These are phyloP conservation scores for Datura wrightii DNA, from an alignment of 257 asterid genomes.

Conservation along the genomic window DNA sequence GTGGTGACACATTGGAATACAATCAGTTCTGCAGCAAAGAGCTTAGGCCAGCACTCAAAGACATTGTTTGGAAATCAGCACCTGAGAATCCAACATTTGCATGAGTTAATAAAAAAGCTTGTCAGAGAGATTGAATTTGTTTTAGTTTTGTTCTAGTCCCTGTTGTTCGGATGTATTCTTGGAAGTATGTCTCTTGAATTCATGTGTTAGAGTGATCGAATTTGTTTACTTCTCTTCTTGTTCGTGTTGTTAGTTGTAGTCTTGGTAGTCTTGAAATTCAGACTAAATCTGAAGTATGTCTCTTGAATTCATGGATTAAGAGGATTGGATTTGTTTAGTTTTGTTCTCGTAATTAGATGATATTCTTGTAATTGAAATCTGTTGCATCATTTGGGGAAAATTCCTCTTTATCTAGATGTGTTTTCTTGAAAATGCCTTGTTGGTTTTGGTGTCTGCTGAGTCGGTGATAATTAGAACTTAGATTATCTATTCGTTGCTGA, in stretches of 20 bases:
- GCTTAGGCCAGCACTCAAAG: conserved; percentile 74
- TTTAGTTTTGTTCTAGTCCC: not conserved
- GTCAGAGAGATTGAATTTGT: not conserved
- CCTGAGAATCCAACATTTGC: conserved; percentile 46
- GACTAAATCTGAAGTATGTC: not conserved
- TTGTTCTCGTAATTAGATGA: not conserved
- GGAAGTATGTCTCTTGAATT: not conserved
- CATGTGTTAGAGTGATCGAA: not conserved
- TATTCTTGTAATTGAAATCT: not conserved
- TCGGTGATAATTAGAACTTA: no score
- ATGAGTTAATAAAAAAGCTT: conserved; percentile 21
- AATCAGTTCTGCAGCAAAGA: conserved; percentile 70
- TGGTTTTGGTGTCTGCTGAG: no score
- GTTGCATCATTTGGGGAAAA: no score
- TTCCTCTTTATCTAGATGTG: no score
- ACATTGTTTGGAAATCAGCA: conserved; percentile 64
- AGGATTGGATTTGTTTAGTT: not conserved
- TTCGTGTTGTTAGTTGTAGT: not conserved
- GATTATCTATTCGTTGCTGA: no score
- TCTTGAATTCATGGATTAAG: not conserved
- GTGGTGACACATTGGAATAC: conserved; percentile 77
- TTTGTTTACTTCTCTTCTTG: not conserved
- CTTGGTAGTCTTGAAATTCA: not conserved
- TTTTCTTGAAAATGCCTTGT: no score
- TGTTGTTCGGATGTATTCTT: not conserved